Conservation (phyloP, 176 grass and related monocot genomes). For the Eremochloa ophiuroides region DNA sequence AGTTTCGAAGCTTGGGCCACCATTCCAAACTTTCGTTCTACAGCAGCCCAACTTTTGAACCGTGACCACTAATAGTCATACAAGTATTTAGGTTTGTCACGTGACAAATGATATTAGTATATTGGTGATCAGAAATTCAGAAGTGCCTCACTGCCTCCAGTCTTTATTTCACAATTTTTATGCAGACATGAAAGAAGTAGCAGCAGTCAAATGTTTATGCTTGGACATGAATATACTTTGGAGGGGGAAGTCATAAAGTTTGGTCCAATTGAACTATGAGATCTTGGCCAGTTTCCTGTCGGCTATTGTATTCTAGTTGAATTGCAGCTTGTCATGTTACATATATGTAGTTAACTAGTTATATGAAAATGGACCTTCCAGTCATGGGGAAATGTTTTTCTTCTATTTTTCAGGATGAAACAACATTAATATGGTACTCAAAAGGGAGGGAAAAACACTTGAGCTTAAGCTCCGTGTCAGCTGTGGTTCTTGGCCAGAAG, state of each 20-base stretch:
- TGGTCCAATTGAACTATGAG: neutral
- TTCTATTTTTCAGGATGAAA: conserved; percentile 71
- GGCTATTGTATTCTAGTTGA: neutral
- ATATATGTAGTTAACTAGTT: neutral
- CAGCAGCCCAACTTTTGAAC: neutral
- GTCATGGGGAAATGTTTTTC: neutral
- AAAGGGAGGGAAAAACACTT: conserved; percentile 75
- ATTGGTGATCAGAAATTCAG: neutral
- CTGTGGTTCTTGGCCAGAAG: conserved; percentile 73
- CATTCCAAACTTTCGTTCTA: neutral
- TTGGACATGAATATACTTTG: neutral
- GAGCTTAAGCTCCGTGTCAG: conserved; percentile 56
- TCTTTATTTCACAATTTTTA: neutral
- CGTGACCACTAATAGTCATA: neutral
- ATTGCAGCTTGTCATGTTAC: neutral
- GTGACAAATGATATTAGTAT: neutral
- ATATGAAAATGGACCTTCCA: neutral
- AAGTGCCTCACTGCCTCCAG: neutral
- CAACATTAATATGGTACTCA: conserved; percentile 81
- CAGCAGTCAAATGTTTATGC: neutral
- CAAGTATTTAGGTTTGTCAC: neutral
- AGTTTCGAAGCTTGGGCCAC: neutral
- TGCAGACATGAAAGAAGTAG: too few species aligned
- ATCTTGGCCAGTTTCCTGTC: neutral
- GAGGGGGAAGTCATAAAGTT: neutral